phyloP scores from a whole-genome alignment of 805 yeast species.

The Kregervanrija fluxuum region DNA sequence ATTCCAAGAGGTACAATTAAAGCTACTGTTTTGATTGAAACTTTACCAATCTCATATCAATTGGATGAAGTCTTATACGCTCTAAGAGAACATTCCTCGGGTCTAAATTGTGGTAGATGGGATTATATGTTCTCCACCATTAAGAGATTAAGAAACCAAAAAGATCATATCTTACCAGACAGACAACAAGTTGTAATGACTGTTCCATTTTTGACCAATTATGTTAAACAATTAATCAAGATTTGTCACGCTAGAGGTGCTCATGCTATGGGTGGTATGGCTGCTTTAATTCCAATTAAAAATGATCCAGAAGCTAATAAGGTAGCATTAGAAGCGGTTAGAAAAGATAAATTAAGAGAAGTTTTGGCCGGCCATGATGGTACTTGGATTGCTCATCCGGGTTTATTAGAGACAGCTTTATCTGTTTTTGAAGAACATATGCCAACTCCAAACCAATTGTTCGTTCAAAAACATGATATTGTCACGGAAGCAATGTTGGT shows the following conservation, averaged over 20 bases:
- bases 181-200: constrained; percentile 74
- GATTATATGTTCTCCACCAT: constrained; percentile 80
- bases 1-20: constrained; percentile 71
- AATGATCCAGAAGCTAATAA: constrained; percentile 56
- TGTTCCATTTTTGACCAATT: constrained; percentile 74
- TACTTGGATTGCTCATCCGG: constrained; percentile 88
- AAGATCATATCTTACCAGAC: constrained; percentile 66
- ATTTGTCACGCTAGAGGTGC: constrained; percentile 74
- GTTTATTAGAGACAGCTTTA: constrained; percentile 65
- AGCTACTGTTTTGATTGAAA: constrained; percentile 77
- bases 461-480: constrained; percentile 34
- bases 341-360: constrained; percentile 70
- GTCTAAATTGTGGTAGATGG: constrained; percentile 87
- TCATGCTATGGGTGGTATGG: constrained; percentile 90
- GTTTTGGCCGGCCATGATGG: constrained; percentile 79
- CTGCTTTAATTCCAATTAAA: constrained; percentile 80
- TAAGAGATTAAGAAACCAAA: constrained; percentile 64
- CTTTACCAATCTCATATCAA: constrained; percentile 81
- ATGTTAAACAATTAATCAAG: constrained; percentile 65
- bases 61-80: constrained; percentile 79
- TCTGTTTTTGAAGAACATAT: constrained; percentile 65
- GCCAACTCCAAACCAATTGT: constrained; percentile 79
- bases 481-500: constrained; percentile 52
- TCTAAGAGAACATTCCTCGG: constrained; percentile 69
- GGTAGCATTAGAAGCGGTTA: constrained; percentile 64